Evolutionary conservation across 2,329 filamentous ascomycete genomes (phyloP), one percentile per base, ranked within the genome.

Genomic region (Talaromyces rugulosus): DNA sequence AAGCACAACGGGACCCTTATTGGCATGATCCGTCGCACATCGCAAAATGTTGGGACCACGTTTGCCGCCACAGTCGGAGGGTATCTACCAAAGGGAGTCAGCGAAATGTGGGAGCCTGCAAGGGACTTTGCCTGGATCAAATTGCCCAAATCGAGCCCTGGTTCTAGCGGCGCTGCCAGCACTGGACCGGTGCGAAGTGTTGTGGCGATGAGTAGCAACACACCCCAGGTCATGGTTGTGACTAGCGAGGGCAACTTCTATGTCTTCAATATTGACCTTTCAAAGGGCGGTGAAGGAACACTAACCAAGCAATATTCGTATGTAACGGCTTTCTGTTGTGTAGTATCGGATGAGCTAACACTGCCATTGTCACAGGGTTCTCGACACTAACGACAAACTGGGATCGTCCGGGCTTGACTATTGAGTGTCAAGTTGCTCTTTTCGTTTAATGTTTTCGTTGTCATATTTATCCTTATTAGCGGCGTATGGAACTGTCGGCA

Each of bases 61-160:
- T 89, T 99, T 63, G 94, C 91, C 18, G 91, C 91, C 5, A 92
- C 92, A 7, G 89, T 97, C 34, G 93, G 93, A 4, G 92, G 91
- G 0, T 99, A 99, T 73, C 81, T 99, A 1, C 95, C 95, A 0
- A 90, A 90, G 70, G 94, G 93, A 1, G 92, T 99, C 4, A 94
- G 94, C 1, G 94, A 98, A 77, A 97, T 98, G 84, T 98, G 93
- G 93, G 95, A 99, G 71, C 95, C 95, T 0, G 82, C 89, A 63
- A 86, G 95, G 60, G 95, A 99, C 76, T 99, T 99, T 78, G 95
- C 95, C 1, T 98, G 91, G 83, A 93, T 98, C 71, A 96, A 95
- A 74, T 86, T 99, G 55, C 94, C 94, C 14, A 91, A 89, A 71
- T 61, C 75, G 44, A 69, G 79, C 69, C 70, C 74, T n/a, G 74